A percentile compares a stretch with the other conserved stretches of the same genome.
Evolutionary conservation across 2,329 filamentous ascomycete species (phyloP).

Genomic region (Colletotrichum tropicicola): DNA sequence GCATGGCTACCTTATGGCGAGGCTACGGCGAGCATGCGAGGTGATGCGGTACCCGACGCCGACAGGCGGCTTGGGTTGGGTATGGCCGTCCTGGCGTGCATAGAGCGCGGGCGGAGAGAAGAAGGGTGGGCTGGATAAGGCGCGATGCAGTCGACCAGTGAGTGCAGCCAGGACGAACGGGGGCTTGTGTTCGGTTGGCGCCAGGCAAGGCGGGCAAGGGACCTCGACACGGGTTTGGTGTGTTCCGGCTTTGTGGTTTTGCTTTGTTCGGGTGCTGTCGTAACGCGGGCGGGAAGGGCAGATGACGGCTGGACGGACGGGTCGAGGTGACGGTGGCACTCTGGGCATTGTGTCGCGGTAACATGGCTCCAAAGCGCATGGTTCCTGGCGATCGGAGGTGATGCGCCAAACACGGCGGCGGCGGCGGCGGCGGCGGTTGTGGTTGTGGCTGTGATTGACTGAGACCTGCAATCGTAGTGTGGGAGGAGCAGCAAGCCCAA

Average conservation of each 20-base stretch:
- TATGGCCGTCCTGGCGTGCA: too few relatives aligned
- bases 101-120: too few relatives aligned
- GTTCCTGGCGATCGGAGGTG: constrained; percentile 11
- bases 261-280: constrained; percentile 13
- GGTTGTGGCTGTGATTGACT: background rate
- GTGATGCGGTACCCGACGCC: too few relatives aligned
- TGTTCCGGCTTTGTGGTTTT: constrained; percentile 19
- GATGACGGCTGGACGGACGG: constrained; percentile 13
- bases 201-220: background rate
- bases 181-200: background rate
- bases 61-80: too few relatives aligned
- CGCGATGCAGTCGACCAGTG: too few relatives aligned
- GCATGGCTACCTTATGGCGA: background rate
- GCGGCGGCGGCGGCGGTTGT: background rate
- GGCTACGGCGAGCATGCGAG: background rate
- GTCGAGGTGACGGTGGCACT: background rate
- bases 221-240: background rate
- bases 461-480: constrained; percentile 2
- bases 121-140: too few relatives aligned
- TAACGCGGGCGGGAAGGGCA: constrained; percentile 1
- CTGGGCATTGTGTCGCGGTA: background rate
- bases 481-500: background rate
- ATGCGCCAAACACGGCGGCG: background rate
- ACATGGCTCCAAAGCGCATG: background rate
- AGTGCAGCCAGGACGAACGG: background rate